Base-by-base conservation (phyloP, 1,284 basidiomycete genomes). In the Veloporphyrellus conicus region DNA sequence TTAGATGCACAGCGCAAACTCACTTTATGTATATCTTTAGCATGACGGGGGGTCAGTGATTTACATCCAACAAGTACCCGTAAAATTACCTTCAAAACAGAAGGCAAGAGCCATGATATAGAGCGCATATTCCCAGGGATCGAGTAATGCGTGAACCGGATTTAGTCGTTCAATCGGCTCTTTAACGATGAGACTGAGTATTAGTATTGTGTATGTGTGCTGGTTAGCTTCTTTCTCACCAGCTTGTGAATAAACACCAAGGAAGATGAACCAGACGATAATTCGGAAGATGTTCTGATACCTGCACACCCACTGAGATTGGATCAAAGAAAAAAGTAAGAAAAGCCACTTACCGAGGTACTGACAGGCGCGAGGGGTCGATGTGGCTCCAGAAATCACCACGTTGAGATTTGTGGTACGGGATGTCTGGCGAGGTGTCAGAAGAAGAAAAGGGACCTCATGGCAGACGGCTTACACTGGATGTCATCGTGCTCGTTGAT, bases 231-330 rank as follows among this genome's bases (percentile, higher is more conserved):
- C 9, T 22, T 46, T 29, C 55, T 45, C 22, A 87, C 79, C 90
- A 43, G 90, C 87, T 72, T 88, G 87, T 3, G 90, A 93, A 64
- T 95, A 97, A 10, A 84, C 81, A 35, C 81, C 75, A 15, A 96
- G 76, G 71, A 93, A 94, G 56, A 91, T 70, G 36, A 92, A 63
- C 93, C 93, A 95, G 18, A 94, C 74, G 3, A 75, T 41, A 50
- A 93, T 81, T 18, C 86, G 77, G 59, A 90, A 81, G 36, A 80
- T 74, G 54, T 88, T 90, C 59, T 89, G 88, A 59, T 89, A 90
- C 47, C 84, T 84, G 46, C 14, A 33, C 6, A 49, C 10, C 23
- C 4, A 33, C 40, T 48, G 44, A 48, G 40, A 31, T 32, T 25
- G 49, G 10, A 39, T 32, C 2, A 43, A 33, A 45, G 25, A 20